phyloP scores from a whole-genome alignment of 495 filamentous ascomycete species.

The Neurospora pannonica region DNA sequence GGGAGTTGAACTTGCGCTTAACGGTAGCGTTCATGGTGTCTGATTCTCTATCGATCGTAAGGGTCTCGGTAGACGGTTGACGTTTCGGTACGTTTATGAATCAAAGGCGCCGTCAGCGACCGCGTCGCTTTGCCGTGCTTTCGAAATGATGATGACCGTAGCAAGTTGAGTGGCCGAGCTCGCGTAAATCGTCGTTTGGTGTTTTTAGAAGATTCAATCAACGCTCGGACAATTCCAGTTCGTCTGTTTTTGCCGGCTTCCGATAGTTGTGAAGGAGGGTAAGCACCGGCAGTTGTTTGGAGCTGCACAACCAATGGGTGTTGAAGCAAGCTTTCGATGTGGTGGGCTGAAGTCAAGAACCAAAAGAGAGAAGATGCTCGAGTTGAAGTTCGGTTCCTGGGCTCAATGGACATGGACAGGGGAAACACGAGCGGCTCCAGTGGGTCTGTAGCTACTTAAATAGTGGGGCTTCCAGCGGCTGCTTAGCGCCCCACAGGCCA shows the following conservation, averaged over 20 bases:
- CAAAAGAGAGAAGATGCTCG: neutral
- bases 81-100: neutral
- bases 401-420: neutral
- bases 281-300: neutral
- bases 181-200: neutral
- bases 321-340: neutral
- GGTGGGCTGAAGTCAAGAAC: neutral
- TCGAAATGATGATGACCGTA: neutral
- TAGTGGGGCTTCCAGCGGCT: neutral
- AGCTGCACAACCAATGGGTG: neutral
- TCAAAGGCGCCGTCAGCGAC: neutral
- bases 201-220: neutral
- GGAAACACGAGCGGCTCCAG: neutral
- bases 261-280: neutral
- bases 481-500: neutral
- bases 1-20: conserved; percentile 50
- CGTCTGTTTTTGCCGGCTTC: neutral
- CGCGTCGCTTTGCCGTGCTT: neutral
- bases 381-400: neutral
- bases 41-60: neutral
- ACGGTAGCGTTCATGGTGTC: conserved; percentile 40
- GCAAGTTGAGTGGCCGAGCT: neutral
- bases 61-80: neutral
- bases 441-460: neutral
- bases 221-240: neutral